Conservation (phyloP, 148 eudicot genomes). For the Dysphania ambrosioides region DNA sequence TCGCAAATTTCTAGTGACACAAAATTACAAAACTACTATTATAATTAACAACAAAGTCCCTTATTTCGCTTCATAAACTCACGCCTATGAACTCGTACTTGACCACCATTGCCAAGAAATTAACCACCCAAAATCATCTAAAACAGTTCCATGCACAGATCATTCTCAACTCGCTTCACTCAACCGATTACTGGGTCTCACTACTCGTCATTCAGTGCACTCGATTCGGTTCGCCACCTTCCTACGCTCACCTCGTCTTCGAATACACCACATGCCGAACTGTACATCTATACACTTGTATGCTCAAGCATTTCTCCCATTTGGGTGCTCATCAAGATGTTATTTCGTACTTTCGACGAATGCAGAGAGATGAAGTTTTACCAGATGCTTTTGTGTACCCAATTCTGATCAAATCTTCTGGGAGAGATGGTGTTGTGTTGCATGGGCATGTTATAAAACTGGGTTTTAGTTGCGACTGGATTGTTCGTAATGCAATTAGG, state of each 20-base stretch:
- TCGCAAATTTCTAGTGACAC: no score
- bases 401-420: slow-evolving; percentile 51
- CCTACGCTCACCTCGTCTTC: slow-evolving; percentile 40
- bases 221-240: slow-evolving; percentile 42
- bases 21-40: no score
- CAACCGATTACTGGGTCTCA: slow-evolving; percentile 40
- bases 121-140: slow-evolving; percentile 30
- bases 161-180: slow-evolving; percentile 38
- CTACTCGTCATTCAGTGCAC: slow-evolving; percentile 49
- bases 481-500: slow-evolving; percentile 45
- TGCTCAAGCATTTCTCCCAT: slow-evolving; percentile 43
- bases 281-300: slow-evolving; percentile 37
- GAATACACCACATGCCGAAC: slow-evolving; percentile 28
- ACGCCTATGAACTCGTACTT: slow-evolving; percentile 31
- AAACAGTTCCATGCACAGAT: slow-evolving; percentile 47
- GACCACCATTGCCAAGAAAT: slow-evolving; percentile 20
- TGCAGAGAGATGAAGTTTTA: slow-evolving; percentile 27
- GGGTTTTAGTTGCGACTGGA: slow-evolving; percentile 38
- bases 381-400: slow-evolving; percentile 53
- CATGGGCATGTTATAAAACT: slow-evolving; percentile 46
- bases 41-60: no score
- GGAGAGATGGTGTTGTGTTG: slow-evolving; percentile 33
- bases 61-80: neutral
- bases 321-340: slow-evolving; percentile 35
- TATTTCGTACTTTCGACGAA: slow-evolving; percentile 31